Percentiles rank a stretch among this genome's conserved stretches.
These are phyloP conservation scores for Fusarium fracticaudum DNA, from an alignment of 2,329 filamentous ascomycete species.

Conservation along the genomic window DNA sequence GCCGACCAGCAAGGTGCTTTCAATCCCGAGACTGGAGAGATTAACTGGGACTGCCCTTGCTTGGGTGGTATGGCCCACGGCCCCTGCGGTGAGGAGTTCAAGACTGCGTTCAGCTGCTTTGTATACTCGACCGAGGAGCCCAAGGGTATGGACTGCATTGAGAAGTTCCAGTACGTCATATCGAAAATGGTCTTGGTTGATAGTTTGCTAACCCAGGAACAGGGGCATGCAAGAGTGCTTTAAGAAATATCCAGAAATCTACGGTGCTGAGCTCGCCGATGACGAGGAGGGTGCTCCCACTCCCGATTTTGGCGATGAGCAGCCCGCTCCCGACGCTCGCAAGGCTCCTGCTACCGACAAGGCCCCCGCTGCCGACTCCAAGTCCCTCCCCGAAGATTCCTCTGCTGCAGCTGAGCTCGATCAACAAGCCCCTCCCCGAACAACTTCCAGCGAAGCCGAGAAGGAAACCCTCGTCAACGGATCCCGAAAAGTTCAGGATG, in stretches of 20 bases:
- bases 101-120: conserved; percentile 96
- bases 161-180: conserved; percentile 87
- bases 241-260: conserved; percentile 89
- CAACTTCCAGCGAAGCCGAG: background rate
- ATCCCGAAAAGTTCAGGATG: conserved; percentile 23
- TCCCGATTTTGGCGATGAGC: conserved; percentile 43
- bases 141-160: conserved; percentile 97
- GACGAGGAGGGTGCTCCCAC: conserved; percentile 64
- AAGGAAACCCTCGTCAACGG: background rate
- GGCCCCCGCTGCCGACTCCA: background rate
- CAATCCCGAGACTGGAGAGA: conserved; percentile 98
- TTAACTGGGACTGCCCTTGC: conserved; percentile 99
- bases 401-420: background rate
- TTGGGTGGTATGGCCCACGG: conserved; percentile 96
- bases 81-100: conserved; percentile 95
- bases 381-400: background rate
- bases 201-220: conserved; percentile 41
- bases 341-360: conserved; percentile 3
- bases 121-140: conserved; percentile 95
- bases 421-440: background rate
- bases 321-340: conserved; percentile 31
- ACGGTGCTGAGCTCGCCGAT: conserved; percentile 86
- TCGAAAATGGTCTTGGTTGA: background rate
- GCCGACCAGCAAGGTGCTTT: conserved; percentile 90
- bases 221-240: conserved; percentile 99